Conservation (phyloP, 106 monocot species). For the Platanthera zijinensis region DNA sequence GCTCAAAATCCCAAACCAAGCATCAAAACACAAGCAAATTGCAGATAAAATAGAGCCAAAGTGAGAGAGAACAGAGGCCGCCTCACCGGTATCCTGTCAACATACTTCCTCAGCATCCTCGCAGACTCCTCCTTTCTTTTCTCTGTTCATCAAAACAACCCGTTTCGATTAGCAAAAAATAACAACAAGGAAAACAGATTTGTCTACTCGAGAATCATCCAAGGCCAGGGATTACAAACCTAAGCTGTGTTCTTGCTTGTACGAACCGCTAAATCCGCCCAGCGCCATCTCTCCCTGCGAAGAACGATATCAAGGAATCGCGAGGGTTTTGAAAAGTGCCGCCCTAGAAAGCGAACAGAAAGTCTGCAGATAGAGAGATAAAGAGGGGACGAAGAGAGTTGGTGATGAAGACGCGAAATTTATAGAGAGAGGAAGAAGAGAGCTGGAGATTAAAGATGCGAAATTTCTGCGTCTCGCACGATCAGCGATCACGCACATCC, state of each 20-base stretch:
- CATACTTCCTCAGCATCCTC: constrained; percentile 17
- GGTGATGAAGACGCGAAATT: neutral
- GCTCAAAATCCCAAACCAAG: neutral
- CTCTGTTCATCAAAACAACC: constrained; percentile 11
- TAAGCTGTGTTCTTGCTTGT: constrained; percentile 6
- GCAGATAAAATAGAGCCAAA: neutral
- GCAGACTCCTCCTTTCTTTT: constrained; percentile 14
- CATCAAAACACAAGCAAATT: neutral
- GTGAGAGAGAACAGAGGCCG: neutral
- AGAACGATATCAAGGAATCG: too few relatives aligned
- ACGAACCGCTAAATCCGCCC: neutral
- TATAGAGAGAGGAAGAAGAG: neutral
- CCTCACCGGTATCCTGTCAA: constrained; percentile 14
- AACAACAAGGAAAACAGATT: neutral
- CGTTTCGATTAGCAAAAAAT: neutral
- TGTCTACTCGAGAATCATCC: neutral
- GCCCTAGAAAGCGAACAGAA: too few relatives aligned
- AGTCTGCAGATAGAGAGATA: too few relatives aligned
- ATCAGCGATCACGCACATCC: too few relatives aligned
- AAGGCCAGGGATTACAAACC: neutral
- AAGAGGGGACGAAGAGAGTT: too few relatives aligned
- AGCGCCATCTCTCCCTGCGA: neutral
- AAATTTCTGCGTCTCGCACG: neutral
- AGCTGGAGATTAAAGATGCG: neutral
- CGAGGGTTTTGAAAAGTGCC: too few relatives aligned